Base-by-base conservation (phyloP, 345 rosid species). In the Linum tenue region DNA sequence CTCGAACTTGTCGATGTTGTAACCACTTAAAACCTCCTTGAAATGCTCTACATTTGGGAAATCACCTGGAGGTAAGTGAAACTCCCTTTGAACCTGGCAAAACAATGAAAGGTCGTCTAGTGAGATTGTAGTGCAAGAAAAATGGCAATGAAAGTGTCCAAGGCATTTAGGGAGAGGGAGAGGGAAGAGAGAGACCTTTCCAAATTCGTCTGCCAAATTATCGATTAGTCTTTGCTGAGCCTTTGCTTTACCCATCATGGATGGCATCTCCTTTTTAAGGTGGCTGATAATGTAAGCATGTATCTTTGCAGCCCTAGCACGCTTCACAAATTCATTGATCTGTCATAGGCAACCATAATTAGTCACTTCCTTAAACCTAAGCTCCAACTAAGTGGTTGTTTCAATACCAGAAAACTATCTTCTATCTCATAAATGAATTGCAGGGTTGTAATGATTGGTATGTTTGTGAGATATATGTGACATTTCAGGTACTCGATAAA, bases 271-370 rank as follows among this genome's bases (percentile, higher is more conserved):
- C 76, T 84, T 88, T 73, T 78, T 90, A 37, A 94, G 89, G 84
- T 94, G 90, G 71, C 96, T 80, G 61, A 94, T 84, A 58, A 90
- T 88, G 69, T 82, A 82, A 14, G 99, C 91, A 76, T 94, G 97
- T 63, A 94, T 94, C 84, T 85, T 86, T 22, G 92, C 97, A 63
- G 99, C 97, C 80, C 97, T 81, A 39, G 97, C 97, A 57, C 99
- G 87, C 71, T 90, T 94, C 70, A 88, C 95, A 73, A 94, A 94
- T 75, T 94, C 99, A 12, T 90, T 94, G 55, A 94, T 90, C 99
- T 90, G 74, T 64, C 15, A 64, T 16, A 59, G 70, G 59, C 38
- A 68, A 63, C 42, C 43, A 56, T 51, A 40, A 56, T 69, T 22
- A 61, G 17, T 35, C 5, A 37, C 39, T 38, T 17, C 57, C 22